Conservation (phyloP, 2,329 filamentous ascomycete species). For the Clarireedia paspali region DNA sequence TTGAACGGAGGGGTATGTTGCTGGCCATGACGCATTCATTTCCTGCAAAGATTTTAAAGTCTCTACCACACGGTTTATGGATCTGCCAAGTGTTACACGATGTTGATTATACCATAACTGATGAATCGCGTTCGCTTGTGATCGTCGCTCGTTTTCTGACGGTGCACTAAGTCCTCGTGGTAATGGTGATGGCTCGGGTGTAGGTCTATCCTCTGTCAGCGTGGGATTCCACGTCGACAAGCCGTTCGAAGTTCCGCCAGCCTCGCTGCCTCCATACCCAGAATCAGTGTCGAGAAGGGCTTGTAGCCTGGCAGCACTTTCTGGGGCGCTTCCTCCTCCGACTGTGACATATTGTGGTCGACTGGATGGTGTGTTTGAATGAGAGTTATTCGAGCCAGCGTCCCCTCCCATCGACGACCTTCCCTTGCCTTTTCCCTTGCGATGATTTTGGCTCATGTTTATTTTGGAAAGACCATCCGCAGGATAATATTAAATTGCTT, state of each 20-base stretch:
- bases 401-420: slow-evolving; percentile 10
- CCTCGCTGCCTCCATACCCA: slow-evolving; percentile 78
- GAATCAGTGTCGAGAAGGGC: slow-evolving; percentile 80
- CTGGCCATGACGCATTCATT: slow-evolving; percentile 88
- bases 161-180: slow-evolving; percentile 22
- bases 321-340: slow-evolving; percentile 71
- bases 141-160: slow-evolving; percentile 56
- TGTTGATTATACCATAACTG: slow-evolving; percentile 96
- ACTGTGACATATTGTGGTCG: slow-evolving; percentile 77
- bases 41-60: slow-evolving; percentile 75
- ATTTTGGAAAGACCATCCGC: slow-evolving; percentile 17
- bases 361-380: slow-evolving; percentile 8
- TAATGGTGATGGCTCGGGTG: slow-evolving; percentile 33
- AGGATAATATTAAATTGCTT: background rate
- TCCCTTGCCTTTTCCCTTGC: slow-evolving; percentile 41
- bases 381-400: slow-evolving; percentile 11
- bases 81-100: slow-evolving; percentile 74
- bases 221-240: slow-evolving; percentile 37
- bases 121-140: slow-evolving; percentile 75
- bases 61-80: slow-evolving; percentile 81
- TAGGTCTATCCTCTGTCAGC: slow-evolving; percentile 39
- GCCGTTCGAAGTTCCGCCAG: slow-evolving; percentile 48
- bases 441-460: slow-evolving; percentile 55
- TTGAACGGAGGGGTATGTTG: slow-evolving; percentile 84
- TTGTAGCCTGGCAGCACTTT: slow-evolving; percentile 74